These are phyloP conservation scores for Phytophthora pinifolia DNA, from an alignment of 352 stramenopile genomes.

Conservation along the genomic window DNA sequence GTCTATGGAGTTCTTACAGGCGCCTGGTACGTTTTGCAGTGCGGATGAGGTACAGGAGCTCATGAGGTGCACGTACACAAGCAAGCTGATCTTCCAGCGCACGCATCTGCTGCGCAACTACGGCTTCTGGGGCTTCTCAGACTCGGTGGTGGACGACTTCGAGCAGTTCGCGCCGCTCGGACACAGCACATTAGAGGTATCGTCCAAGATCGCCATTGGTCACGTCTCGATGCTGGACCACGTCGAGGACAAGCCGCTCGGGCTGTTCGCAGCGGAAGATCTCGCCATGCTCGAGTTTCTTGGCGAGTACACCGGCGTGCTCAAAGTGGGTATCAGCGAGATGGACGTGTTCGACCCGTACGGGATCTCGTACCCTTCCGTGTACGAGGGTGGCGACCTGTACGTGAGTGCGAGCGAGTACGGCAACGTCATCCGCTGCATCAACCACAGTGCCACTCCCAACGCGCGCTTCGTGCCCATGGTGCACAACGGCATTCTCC, in stretches of 20 bases:
- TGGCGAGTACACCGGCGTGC: slow-evolving; percentile 69
- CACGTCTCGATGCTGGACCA: slow-evolving; percentile 51
- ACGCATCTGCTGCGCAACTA: slow-evolving; percentile 74
- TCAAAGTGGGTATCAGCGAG: slow-evolving; percentile 48
- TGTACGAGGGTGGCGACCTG: slow-evolving; percentile 65
- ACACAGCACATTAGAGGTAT: slow-evolving; percentile 36
- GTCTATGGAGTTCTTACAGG: not conserved
- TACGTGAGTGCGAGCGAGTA: slow-evolving; percentile 72
- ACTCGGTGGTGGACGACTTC: slow-evolving; percentile 50
- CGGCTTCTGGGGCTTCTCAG: slow-evolving; percentile 73
- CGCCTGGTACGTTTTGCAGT: slow-evolving; percentile 1
- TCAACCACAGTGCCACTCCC: slow-evolving; percentile 67
- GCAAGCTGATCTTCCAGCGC: slow-evolving; percentile 70
- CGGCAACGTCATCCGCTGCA: slow-evolving; percentile 76
- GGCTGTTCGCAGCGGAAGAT: slow-evolving; percentile 61
- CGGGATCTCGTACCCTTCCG: slow-evolving; percentile 67
- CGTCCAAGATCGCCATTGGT: slow-evolving; percentile 48
- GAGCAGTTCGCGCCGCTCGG: slow-evolving; percentile 33
- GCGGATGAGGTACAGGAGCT: slow-evolving; percentile 52
- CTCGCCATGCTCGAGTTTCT: slow-evolving; percentile 48
- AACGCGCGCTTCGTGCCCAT: slow-evolving; percentile 72
- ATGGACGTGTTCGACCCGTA: slow-evolving; percentile 59
- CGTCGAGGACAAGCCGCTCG: slow-evolving; percentile 51
- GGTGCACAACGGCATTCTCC: slow-evolving; percentile 63
- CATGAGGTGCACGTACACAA: slow-evolving; percentile 76